These are phyloP conservation scores for Penicillium cataractarum DNA, from an alignment of 495 filamentous ascomycete species.

Conservation along the genomic window DNA sequence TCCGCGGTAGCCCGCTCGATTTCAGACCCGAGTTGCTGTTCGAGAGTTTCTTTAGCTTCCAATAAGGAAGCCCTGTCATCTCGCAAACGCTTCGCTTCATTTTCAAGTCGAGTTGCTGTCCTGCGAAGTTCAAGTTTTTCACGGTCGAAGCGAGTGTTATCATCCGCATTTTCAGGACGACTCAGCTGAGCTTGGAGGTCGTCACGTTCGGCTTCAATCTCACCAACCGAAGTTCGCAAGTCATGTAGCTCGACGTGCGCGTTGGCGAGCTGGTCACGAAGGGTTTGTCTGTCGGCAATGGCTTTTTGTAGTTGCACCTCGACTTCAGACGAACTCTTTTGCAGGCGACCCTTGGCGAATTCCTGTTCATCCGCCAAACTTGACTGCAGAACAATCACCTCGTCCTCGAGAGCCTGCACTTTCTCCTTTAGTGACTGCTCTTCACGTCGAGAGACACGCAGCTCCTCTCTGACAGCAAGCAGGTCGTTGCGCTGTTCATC, in stretches of 20 bases:
- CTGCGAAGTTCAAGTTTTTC: conserved; percentile 66
- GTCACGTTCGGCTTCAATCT: conserved; percentile 64
- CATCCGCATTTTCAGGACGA: conserved; percentile 51
- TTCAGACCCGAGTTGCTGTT: conserved; percentile 57
- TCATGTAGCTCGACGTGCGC: conserved; percentile 64
- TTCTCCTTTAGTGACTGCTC: conserved; percentile 67
- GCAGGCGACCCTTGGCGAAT: conserved; percentile 59
- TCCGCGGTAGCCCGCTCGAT: conserved; percentile 59
- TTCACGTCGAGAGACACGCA: conserved; percentile 66
- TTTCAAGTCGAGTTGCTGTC: conserved; percentile 60
- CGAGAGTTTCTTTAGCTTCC: conserved; percentile 55
- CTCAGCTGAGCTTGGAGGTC: conserved; percentile 63
- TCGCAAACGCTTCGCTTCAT: conserved; percentile 58
- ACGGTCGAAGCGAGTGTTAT: conserved; percentile 60
- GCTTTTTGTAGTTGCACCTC: conserved; percentile 53
- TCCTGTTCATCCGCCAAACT: conserved; percentile 76
- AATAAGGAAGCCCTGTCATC: conserved; percentile 57
- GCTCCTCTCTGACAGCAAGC: conserved; percentile 65
- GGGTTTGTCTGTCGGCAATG: conserved; percentile 58
- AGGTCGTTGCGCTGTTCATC: conserved; percentile 62
- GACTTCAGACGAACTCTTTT: conserved; percentile 47
- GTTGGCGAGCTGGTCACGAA: conserved; percentile 65
- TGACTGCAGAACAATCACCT: conserved; percentile 74
- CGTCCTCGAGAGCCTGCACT: conserved; percentile 75
- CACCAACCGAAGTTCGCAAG: conserved; percentile 54